phyloP scores from a whole-genome alignment of 2,329 filamentous ascomycete species.

The Leptographium lundbergii region DNA sequence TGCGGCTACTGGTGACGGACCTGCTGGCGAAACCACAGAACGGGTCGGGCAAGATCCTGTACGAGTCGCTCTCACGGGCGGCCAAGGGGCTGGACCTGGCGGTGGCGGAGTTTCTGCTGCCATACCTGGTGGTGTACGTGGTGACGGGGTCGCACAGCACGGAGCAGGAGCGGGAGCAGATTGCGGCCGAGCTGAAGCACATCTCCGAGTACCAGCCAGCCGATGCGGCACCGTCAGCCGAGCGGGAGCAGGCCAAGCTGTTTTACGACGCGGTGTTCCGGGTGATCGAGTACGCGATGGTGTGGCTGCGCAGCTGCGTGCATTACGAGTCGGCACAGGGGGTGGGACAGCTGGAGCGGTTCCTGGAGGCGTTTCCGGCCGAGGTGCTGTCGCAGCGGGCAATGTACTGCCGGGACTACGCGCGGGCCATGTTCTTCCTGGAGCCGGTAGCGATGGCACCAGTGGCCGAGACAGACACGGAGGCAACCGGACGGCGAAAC shows the following conservation, averaged over 20 bases:
- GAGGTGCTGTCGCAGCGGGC: constrained; percentile 69
- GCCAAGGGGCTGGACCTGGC: constrained; percentile 77
- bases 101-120: constrained; percentile 78
- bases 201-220: constrained; percentile 54
- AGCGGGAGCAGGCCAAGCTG: constrained; percentile 64
- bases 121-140: constrained; percentile 74
- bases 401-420: constrained; percentile 87
- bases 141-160: constrained; percentile 47
- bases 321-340: constrained; percentile 54
- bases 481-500: constrained; percentile 31
- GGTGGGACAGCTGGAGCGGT: constrained; percentile 33
- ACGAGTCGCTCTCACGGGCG: constrained; percentile 67
- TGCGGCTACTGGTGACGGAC: constrained; percentile 68
- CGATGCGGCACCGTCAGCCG: constrained; percentile 39
- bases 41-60: constrained; percentile 61
- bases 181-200: constrained; percentile 60
- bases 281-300: constrained; percentile 79
- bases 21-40: constrained; percentile 68
- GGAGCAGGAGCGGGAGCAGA: constrained; percentile 45
- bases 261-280: constrained; percentile 87
- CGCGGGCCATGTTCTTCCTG: constrained; percentile 84
- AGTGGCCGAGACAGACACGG: constrained; percentile 29
- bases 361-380: constrained; percentile 53
- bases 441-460: constrained; percentile 58
- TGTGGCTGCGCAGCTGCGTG: constrained; percentile 66